Evolutionary conservation across 1,284 basidiomycete species (phyloP).

Genomic region (Pisolithus thermaeus): DNA sequence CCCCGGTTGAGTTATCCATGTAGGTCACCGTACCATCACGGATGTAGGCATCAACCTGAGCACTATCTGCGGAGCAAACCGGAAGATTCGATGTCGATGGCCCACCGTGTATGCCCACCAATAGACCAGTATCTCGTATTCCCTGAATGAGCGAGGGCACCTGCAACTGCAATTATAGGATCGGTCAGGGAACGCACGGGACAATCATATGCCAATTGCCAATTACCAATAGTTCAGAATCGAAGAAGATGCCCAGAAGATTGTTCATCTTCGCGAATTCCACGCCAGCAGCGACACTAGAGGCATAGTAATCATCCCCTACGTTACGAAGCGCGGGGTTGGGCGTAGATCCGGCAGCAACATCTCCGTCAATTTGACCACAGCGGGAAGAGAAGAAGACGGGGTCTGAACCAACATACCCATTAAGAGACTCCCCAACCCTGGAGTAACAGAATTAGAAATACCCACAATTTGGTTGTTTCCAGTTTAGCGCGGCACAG

Average conservation of each 20-base stretch:
- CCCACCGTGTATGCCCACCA: constrained; percentile 76
- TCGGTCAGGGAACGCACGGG: constrained; percentile 7
- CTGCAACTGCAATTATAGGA: constrained; percentile 38
- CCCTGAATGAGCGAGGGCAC: constrained; percentile 84
- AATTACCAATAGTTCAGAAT: constrained; percentile 80
- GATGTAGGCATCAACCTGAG: constrained; percentile 60
- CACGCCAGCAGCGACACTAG: constrained; percentile 85
- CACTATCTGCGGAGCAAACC: constrained; percentile 40
- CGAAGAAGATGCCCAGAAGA: constrained; percentile 87
- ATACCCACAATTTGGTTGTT: constrained; percentile 91
- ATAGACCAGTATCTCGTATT: constrained; percentile 83
- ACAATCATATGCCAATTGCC: constrained; percentile 3
- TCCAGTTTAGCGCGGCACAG: constrained; percentile 93
- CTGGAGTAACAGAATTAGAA: constrained; percentile 12
- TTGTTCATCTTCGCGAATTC: constrained; percentile 95
- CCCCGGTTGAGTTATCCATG: constrained; percentile 51
- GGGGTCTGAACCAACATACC: constrained; percentile 57
- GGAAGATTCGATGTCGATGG: constrained; percentile 39
- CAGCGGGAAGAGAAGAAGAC: constrained; percentile 93
- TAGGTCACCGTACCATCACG: constrained; percentile 59
- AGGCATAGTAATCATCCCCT: constrained; percentile 39
- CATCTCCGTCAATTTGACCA: constrained; percentile 49
- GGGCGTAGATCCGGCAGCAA: constrained; percentile 34
- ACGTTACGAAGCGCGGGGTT: constrained; percentile 45
- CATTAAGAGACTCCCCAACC: constrained; percentile 10